Conservation (phyloP, 495 filamentous ascomycete genomes). For the Hypoxylon lienhwacheense region DNA sequence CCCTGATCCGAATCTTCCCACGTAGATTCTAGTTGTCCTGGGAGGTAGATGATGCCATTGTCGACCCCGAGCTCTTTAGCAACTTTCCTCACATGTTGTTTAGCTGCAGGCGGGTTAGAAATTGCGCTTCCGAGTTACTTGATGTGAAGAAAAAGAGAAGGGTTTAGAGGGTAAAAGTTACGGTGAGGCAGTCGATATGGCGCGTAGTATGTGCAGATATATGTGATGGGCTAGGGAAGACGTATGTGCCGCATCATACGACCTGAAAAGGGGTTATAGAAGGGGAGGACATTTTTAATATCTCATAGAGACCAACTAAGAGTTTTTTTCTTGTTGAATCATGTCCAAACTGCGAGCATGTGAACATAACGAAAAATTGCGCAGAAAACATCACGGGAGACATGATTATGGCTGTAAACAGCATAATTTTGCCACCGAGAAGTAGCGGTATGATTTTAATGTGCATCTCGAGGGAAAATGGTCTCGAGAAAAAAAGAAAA, state of each 20-base stretch:
- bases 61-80: conserved; percentile 63
- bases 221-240: neutral
- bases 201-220: neutral
- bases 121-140: neutral
- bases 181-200: neutral
- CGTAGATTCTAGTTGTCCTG: conserved; percentile 49
- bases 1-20: conserved; percentile 65
- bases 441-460: too few species aligned
- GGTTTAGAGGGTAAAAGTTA: neutral
- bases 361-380: neutral
- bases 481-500: conserved; percentile 5
- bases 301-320: neutral
- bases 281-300: neutral
- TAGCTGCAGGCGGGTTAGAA: conserved; percentile 57
- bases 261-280: neutral
- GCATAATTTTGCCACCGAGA: neutral
- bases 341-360: neutral
- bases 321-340: neutral
- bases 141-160: neutral
- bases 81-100: conserved; percentile 76
- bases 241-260: conserved; percentile 1
- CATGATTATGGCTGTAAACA: neutral
- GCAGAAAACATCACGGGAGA: neutral
- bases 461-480: too few species aligned
- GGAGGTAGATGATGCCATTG: conserved; percentile 65